phyloP scores from a whole-genome alignment of 2,329 filamentous ascomycete species.

The Colletotrichum simmondsii region DNA sequence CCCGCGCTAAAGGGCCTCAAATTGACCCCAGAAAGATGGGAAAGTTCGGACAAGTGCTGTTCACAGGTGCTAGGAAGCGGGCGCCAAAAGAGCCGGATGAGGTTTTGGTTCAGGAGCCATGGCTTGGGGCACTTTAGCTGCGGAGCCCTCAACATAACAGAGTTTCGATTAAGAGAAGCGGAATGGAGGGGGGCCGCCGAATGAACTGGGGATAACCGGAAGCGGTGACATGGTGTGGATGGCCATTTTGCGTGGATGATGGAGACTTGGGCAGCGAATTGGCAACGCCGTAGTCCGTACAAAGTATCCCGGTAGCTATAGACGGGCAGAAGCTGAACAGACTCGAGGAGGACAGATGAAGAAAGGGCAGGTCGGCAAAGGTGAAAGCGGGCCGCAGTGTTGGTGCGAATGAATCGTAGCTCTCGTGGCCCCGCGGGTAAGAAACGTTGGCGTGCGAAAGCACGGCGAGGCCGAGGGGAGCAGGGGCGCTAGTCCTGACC shows the following conservation, averaged over 20 bases:
- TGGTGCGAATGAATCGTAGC: conserved; percentile 8
- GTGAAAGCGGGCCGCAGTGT: conserved; percentile 1
- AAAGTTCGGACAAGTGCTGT: not conserved
- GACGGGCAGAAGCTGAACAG: not conserved
- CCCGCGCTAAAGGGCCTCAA: not conserved
- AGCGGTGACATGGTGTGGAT: not conserved
- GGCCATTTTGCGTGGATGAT: not conserved
- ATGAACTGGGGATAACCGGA: not conserved
- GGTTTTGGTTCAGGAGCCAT: conserved; percentile 6
- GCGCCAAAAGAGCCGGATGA: not conserved
- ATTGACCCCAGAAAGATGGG: not conserved
- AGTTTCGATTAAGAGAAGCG: conserved; percentile 6
- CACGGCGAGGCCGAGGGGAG: conserved; percentile 27
- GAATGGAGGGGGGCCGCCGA: not conserved
- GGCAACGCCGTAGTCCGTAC: not conserved
- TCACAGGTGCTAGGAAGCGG: not conserved
- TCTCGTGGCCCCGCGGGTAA: conserved; percentile 1
- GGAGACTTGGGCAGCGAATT: not conserved
- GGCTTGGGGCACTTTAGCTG: not conserved
- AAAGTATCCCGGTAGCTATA: not conserved
- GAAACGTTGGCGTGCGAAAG: not conserved
- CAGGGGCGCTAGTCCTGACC: conserved; percentile 16
- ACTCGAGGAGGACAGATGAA: not conserved
- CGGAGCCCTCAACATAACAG: conserved; percentile 1
- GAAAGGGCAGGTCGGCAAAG: not conserved